These are phyloP conservation scores for Aspergillus conjunctus DNA, from an alignment of 495 filamentous ascomycete genomes.

Conservation along the genomic window DNA sequence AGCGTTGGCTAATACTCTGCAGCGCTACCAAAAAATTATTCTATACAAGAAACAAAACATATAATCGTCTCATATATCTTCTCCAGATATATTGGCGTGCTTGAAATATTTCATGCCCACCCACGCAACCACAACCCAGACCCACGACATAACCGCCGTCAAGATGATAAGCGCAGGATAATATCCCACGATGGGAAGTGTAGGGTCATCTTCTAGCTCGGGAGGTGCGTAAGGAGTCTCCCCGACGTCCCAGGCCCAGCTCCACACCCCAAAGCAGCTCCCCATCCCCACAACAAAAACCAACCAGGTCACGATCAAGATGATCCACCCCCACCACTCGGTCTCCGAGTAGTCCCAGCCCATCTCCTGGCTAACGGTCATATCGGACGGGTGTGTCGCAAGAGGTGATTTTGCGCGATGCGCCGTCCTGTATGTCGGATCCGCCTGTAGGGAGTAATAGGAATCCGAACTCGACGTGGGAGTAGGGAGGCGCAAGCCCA, in stretches of 20 bases:
- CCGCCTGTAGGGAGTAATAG: conserved; percentile 56
- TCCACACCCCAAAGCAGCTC: conserved; percentile 95
- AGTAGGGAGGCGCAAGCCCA: conserved; percentile 41
- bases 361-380: conserved; percentile 42
- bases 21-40: no score
- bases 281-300: conserved; percentile 97
- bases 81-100: conserved; percentile 82
- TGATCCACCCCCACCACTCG: conserved; percentile 95
- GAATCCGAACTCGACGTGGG: conserved; percentile 66
- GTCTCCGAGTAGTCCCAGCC: conserved; percentile 89
- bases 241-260: conserved; percentile 99
- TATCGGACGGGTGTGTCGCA: conserved; percentile 44
- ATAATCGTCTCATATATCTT: conserved; percentile 45
- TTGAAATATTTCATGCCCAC: conserved; percentile 99
- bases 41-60: no score
- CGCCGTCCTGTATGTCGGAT: conserved; percentile 40
- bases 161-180: conserved; percentile 93
- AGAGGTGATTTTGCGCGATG: conserved; percentile 65
- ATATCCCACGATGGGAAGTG: conserved; percentile 92
- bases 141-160: conserved; percentile 96
- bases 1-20: background rate
- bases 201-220: conserved; percentile 89
- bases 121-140: conserved; percentile 97
- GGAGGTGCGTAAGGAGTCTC: conserved; percentile 92
- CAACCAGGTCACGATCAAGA: conserved; percentile 85